A percentile compares a stretch with the other conserved stretches of the same genome.
Conservation (phyloP, 139 green algal genomes). For the Astrephomene gubernaculifera region DNA sequence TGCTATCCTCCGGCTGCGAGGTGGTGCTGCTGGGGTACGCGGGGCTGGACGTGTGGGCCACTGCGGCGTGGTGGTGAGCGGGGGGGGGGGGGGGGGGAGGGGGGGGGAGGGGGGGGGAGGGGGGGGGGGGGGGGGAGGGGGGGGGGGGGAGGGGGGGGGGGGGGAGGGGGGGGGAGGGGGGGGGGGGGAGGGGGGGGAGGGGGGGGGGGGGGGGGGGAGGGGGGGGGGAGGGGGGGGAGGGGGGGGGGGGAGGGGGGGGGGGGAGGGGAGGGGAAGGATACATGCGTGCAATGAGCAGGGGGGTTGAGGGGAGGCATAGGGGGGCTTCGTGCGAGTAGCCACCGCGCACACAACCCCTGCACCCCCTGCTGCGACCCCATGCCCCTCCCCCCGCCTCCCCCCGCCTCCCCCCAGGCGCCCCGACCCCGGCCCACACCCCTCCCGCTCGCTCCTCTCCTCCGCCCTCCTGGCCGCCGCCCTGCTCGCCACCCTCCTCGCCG, state of each 20-base stretch:
- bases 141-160: too few species aligned
- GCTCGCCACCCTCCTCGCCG: not conserved
- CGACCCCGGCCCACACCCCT: not conserved
- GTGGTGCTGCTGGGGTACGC: slow-evolving; percentile 40
- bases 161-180: not conserved
- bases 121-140: not conserved
- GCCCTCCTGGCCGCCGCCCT: not conserved
- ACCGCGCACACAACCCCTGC: not conserved
- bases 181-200: not conserved
- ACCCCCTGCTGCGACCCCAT: not conserved
- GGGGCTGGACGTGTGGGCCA: slow-evolving; percentile 49
- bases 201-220: too few species aligned
- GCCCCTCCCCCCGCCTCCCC: not conserved
- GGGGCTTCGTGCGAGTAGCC: not conserved
- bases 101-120: not conserved
- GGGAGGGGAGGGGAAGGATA: not conserved
- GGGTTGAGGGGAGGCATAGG: not conserved
- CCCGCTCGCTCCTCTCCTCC: not conserved
- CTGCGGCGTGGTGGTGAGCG: slow-evolving; percentile 23
- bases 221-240: not conserved
- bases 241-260: not conserved
- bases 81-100: not conserved
- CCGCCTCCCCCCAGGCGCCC: not conserved
- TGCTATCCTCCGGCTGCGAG: slow-evolving; percentile 38
- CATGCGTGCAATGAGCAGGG: too few species aligned